Evolutionary conservation across 176 grass and related monocot species (phyloP).

Genomic region (Ensete glaucum): DNA sequence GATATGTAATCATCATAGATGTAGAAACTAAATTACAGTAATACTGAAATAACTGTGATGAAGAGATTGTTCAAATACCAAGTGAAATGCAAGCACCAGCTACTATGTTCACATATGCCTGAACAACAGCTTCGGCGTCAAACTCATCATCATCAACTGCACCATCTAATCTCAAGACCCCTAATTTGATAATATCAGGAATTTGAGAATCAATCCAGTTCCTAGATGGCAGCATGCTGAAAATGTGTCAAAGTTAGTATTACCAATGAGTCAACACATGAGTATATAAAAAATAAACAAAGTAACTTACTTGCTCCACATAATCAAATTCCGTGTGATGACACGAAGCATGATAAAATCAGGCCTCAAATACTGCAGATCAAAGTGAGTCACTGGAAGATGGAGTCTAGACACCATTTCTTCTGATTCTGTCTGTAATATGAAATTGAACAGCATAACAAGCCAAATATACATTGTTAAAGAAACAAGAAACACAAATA

Average conservation of each 20-base stretch:
- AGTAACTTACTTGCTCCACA: constrained; percentile 80
- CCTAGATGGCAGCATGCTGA: constrained; percentile 65
- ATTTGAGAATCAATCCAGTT: constrained; percentile 84
- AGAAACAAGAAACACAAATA: not conserved
- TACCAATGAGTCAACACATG: not conserved
- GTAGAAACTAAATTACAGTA: not conserved
- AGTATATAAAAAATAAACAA: not conserved
- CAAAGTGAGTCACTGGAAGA: constrained; percentile 62
- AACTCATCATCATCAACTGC: constrained; percentile 48
- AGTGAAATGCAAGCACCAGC: constrained; percentile 83
- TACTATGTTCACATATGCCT: constrained; percentile 93
- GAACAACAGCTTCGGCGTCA: constrained; percentile 73
- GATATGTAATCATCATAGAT: not conserved
- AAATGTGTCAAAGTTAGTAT: constrained; percentile 12
- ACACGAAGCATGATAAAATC: constrained; percentile 96
- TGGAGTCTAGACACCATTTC: constrained; percentile 68
- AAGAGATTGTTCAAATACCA: constrained; percentile 35
- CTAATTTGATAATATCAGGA: constrained; percentile 63
- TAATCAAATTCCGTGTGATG: constrained; percentile 78
- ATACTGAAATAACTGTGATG: not conserved
- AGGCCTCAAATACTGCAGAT: constrained; percentile 93
- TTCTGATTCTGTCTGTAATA: constrained; percentile 69
- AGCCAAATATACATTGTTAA: constrained; percentile 1
- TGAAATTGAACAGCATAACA: constrained; percentile 19
- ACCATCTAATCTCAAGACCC: constrained; percentile 48